Conservation (phyloP, 345 rosid genomes). For the Citrus sinensis region DNA sequence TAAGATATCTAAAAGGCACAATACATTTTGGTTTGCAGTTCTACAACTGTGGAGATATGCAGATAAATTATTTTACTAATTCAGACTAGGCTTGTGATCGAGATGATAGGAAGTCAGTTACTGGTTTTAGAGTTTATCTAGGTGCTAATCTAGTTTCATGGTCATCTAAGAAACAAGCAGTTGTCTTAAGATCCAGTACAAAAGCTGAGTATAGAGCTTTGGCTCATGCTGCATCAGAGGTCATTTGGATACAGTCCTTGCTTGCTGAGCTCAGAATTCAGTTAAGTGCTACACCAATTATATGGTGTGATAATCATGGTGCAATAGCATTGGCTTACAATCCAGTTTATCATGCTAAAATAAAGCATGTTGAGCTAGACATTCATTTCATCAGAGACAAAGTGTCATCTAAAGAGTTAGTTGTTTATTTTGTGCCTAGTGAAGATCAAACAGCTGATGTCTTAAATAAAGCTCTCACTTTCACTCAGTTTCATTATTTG, state of each 20-base stretch:
- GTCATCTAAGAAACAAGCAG: not conserved
- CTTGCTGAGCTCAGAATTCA: not conserved
- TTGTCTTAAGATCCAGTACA: not conserved
- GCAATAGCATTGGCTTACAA: not conserved
- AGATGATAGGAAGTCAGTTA: too few species aligned
- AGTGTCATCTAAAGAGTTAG: accelerated
- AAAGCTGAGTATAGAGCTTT: not conserved
- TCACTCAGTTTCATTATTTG: too few species aligned
- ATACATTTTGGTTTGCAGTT: too few species aligned
- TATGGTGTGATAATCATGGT: not conserved
- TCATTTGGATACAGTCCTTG: not conserved
- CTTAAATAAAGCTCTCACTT: too few species aligned
- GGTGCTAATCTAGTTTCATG: not conserved
- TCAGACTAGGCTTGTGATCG: too few species aligned
- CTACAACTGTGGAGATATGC: accelerated
- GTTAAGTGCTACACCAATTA: too few species aligned
- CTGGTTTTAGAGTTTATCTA: too few species aligned
- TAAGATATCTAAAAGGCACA: too few species aligned
- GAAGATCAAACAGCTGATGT: not conserved
- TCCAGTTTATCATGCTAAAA: not conserved
- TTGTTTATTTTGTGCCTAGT: accelerated
- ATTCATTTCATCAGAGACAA: not conserved
- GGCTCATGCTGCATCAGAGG: not conserved
- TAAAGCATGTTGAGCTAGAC: not conserved
- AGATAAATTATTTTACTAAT: accelerated